A percentile compares a stretch with the other conserved stretches of the same genome.
These are phyloP conservation scores for Ophiocordyceps camponoti-leonardi DNA, from an alignment of 2,329 filamentous ascomycete genomes.

Conservation along the genomic window DNA sequence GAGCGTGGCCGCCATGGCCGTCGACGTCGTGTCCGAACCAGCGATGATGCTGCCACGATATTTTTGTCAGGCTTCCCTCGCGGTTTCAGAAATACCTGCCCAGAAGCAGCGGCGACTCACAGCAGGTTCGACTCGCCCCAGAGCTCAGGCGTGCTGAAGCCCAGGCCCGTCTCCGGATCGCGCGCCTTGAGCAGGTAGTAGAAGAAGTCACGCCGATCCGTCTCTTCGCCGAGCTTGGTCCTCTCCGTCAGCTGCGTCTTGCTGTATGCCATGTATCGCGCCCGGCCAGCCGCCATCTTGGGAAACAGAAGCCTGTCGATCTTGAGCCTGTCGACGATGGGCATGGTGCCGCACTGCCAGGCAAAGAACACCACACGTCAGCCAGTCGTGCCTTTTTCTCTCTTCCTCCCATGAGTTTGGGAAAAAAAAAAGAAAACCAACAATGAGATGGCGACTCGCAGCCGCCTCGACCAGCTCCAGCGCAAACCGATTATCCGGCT, in stretches of 20 bases:
- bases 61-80: not conserved
- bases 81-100: not conserved
- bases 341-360: constrained; percentile 52
- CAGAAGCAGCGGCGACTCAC: constrained; percentile 9
- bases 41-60: constrained; percentile 39
- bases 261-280: constrained; percentile 55
- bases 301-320: constrained; percentile 53
- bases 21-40: constrained; percentile 56
- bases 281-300: constrained; percentile 47
- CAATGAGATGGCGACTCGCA: constrained; percentile 50
- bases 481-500: constrained; percentile 44
- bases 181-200: constrained; percentile 56
- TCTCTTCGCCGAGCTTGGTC: constrained; percentile 47
- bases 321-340: constrained; percentile 45
- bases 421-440: constrained; percentile 29
- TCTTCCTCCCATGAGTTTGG: not conserved
- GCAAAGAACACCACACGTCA: not conserved
- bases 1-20: constrained; percentile 43
- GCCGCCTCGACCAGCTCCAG: constrained; percentile 50
- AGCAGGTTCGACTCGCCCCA: constrained; percentile 56
- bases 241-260: constrained; percentile 48
- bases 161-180: constrained; percentile 52
- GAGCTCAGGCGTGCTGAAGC: constrained; percentile 47
- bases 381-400: not conserved
- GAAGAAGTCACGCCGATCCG: constrained; percentile 58